Evolutionary conservation across 1,139 yeast genomes (phyloP).

Genomic region (Arxiozyma heterogenica): DNA sequence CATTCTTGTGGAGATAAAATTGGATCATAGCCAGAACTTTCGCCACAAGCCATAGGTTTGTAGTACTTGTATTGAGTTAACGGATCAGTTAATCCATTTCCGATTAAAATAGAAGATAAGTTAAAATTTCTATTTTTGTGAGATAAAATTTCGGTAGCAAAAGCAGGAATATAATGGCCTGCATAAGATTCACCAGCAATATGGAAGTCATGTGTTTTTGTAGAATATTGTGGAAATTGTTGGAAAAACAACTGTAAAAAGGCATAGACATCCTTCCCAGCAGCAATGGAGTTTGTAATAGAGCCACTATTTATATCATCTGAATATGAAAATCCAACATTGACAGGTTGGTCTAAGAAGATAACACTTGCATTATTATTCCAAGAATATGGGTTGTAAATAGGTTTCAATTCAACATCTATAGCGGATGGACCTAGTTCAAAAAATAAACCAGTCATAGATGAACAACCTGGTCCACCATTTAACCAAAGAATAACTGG

Average conservation of each 20-base stretch:
- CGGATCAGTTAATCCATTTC: conserved; percentile 94
- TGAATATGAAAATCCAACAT: conserved; percentile 86
- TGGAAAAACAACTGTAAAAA: conserved; percentile 83
- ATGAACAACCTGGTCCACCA: conserved; percentile 90
- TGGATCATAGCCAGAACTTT: conserved; percentile 70
- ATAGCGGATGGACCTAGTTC: conserved; percentile 84
- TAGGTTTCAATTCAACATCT: conserved; percentile 56
- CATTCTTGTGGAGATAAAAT: conserved; percentile 69
- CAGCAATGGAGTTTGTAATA: conserved; percentile 73
- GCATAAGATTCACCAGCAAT: conserved; percentile 99
- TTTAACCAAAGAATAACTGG: conserved; percentile 84
- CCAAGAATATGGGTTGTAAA: conserved; percentile 76
- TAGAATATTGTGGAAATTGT: conserved; percentile 75
- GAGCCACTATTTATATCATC: conserved; percentile 30
- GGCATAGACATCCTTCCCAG: conserved; percentile 88
- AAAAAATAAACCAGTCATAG: conserved; percentile 82
- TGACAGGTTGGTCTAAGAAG: conserved; percentile 91
- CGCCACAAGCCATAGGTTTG: conserved; percentile 97
- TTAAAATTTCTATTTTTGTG: conserved; percentile 76
- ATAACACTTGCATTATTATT: conserved; percentile 82
- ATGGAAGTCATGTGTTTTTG: conserved; percentile 54
- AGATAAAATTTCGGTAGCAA: conserved; percentile 76
- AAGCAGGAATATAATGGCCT: conserved; percentile 93
- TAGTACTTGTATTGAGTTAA: conserved; percentile 79
- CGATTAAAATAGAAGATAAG: conserved; percentile 80